A percentile compares a stretch with the other conserved stretches of the same genome.
Conservation (phyloP, 2,329 filamentous ascomycete genomes). For the Ophiostoma montium region DNA sequence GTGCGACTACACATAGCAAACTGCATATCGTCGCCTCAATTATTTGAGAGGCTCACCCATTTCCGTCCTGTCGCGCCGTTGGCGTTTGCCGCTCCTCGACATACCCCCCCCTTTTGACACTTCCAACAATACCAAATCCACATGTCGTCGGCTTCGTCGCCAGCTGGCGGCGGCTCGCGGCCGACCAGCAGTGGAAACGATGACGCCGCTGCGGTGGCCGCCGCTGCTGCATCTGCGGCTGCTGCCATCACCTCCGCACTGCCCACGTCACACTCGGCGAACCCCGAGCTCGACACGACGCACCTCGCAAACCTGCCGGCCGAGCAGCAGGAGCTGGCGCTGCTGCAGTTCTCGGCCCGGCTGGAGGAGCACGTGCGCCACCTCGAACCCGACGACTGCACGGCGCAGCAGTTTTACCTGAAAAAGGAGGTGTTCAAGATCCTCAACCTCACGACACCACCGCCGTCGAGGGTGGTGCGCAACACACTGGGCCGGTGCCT, state of each 20-base stretch:
- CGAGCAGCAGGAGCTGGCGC: constrained; percentile 90
- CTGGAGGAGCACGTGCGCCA: constrained; percentile 66
- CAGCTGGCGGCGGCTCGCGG: constrained; percentile 6
- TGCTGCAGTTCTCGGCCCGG: constrained; percentile 76
- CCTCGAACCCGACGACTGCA: constrained; percentile 66
- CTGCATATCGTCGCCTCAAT: no score
- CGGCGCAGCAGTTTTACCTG: constrained; percentile 76
- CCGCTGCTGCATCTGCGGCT: constrained; percentile 20
- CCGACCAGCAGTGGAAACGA: constrained; percentile 9
- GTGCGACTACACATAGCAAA: no score
- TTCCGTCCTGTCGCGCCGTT: neutral
- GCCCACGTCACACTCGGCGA: constrained; percentile 29
- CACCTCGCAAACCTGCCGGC: constrained; percentile 81
- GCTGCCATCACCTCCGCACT: constrained; percentile 14
- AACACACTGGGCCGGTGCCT: constrained; percentile 81
- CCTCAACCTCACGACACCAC: constrained; percentile 65
- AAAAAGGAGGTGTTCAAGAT: constrained; percentile 94
- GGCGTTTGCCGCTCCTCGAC: no score
- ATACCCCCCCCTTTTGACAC: no score
- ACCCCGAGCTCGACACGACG: constrained; percentile 72
- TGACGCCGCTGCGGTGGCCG: constrained; percentile 7
- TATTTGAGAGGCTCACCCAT: neutral
- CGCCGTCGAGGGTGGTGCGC: constrained; percentile 75
- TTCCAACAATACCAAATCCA: neutral
- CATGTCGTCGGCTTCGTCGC: constrained; percentile 13